These are phyloP conservation scores for Trypanosoma grayi DNA, from an alignment of 208 protist genomes.

Conservation along the genomic window DNA sequence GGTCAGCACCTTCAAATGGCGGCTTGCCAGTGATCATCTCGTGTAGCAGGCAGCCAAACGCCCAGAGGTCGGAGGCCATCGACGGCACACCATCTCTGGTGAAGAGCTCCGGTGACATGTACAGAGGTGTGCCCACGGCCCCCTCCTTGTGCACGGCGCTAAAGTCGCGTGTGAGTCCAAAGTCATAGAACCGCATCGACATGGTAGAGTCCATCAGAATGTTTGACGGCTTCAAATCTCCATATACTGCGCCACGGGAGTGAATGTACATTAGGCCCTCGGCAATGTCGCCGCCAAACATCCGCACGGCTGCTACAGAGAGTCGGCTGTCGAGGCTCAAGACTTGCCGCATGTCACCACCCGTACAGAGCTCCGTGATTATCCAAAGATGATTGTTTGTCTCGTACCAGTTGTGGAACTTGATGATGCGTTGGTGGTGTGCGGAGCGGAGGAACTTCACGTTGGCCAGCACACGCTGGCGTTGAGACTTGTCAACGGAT, in stretches of 20 bases:
- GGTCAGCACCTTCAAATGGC: slow-evolving; percentile 92
- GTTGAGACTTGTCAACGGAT: slow-evolving; percentile 91
- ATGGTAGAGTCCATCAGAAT: slow-evolving; percentile 91
- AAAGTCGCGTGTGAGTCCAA: slow-evolving; percentile 81
- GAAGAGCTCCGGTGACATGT: slow-evolving; percentile 95
- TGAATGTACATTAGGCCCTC: slow-evolving; percentile 90
- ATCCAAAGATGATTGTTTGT: slow-evolving; percentile 96
- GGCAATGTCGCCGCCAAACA: slow-evolving; percentile 82
- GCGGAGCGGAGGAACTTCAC: slow-evolving; percentile 80
- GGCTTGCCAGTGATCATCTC: slow-evolving; percentile 90
- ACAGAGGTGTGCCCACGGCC: slow-evolving; percentile 78
- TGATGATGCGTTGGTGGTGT: slow-evolving; percentile 81
- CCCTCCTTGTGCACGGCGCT: slow-evolving; percentile 10
- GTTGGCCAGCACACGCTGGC: slow-evolving; percentile 83
- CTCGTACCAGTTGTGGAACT: slow-evolving; percentile 96
- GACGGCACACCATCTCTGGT: slow-evolving; percentile 58
- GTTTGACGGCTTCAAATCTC: slow-evolving; percentile 92
- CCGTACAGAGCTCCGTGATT: slow-evolving; percentile 94
- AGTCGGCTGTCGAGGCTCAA: slow-evolving; percentile 65
- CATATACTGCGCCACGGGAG: slow-evolving; percentile 86
- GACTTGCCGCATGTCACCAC: slow-evolving; percentile 86
- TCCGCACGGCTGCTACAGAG: slow-evolving; percentile 64
- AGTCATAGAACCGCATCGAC: slow-evolving; percentile 91
- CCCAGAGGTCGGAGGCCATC: slow-evolving; percentile 93
- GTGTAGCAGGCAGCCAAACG: slow-evolving; percentile 92